phyloP scores from a whole-genome alignment of 768 basidiomycete species.

The Auriscalpium vulgare region DNA sequence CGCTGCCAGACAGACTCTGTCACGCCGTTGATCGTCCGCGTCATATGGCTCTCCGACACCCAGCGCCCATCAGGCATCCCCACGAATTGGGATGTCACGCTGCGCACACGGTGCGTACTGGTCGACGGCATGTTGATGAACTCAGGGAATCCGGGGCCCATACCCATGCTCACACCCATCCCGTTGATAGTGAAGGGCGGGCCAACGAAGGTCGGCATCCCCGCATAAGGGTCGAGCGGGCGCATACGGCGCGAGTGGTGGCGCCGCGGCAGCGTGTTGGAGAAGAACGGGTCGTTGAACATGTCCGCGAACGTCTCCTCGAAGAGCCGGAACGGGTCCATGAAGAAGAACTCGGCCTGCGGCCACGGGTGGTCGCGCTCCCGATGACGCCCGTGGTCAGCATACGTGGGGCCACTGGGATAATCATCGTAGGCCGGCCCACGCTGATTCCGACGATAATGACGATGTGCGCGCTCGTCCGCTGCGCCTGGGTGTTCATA shows the following conservation, averaged over 20 bases:
- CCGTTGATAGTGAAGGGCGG: not conserved
- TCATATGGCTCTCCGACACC: constrained; percentile 47
- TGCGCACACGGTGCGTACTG: constrained; percentile 16
- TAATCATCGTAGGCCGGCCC: constrained; percentile 3
- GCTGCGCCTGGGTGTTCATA: not conserved
- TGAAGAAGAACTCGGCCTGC: constrained; percentile 45
- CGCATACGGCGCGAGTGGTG: not conserved
- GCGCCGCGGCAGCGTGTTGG: constrained; percentile 10
- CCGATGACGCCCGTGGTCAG: not conserved
- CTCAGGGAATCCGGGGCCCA: constrained; percentile 11
- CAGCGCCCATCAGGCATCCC: constrained; percentile 32
- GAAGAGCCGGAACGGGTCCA: constrained; percentile 71
- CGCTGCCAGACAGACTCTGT: constrained; percentile 49
- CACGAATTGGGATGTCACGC: constrained; percentile 19
- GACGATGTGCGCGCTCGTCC: not conserved
- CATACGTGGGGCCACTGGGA: not conserved
- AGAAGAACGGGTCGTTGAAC: constrained; percentile 25
- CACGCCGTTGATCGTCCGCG: constrained; percentile 57
- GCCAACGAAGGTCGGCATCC: constrained; percentile 7
- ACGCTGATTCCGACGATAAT: constrained; percentile 1
- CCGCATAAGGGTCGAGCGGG: not conserved
- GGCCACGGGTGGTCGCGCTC: constrained; percentile 20
- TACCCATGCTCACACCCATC: constrained; percentile 5
- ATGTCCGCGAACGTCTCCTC: constrained; percentile 52
- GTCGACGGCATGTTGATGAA: constrained; percentile 1